phyloP scores from a whole-genome alignment of 306 rosid genomes.

The Psophocarpus tetragonolobus region DNA sequence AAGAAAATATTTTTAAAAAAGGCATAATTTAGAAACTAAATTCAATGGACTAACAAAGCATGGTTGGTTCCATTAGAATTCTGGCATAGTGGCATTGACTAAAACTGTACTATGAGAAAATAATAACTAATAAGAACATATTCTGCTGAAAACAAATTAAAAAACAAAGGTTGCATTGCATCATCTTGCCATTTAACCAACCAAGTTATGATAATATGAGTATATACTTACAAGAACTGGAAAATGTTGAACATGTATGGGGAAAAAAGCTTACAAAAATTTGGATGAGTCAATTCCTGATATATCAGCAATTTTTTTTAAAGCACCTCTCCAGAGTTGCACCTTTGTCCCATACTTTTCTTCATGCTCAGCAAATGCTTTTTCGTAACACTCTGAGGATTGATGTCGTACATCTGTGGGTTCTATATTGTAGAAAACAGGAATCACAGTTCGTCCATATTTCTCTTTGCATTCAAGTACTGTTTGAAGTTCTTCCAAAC shows the following conservation, averaged over 20 bases:
- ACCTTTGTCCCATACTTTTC: not conserved
- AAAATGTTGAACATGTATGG: not conserved
- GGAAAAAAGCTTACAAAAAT: not conserved
- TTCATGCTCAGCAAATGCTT: not conserved
- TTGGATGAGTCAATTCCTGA: not conserved
- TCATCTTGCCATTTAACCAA: too few relatives aligned
- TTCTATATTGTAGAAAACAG: not conserved
- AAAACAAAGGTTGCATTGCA: too few relatives aligned
- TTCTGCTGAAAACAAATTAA: too few relatives aligned
- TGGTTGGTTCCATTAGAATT: too few relatives aligned
- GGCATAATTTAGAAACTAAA: too few relatives aligned
- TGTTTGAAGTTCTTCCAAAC: not conserved
- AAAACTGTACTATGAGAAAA: too few relatives aligned
- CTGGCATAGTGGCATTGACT: too few relatives aligned
- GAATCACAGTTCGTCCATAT: not conserved
- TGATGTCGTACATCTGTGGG: not conserved
- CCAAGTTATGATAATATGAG: too few relatives aligned
- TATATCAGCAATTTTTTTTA: not conserved
- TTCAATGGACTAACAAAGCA: too few relatives aligned
- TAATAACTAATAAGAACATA: too few relatives aligned
- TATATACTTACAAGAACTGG: too few relatives aligned
- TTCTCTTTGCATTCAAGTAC: not conserved
- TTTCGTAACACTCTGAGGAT: not conserved
- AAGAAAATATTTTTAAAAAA: too few relatives aligned
- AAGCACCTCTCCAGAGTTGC: not conserved